Base-by-base conservation (phyloP, 2,329 filamentous ascomycete genomes). In the Colletotrichum noveboracense region DNA sequence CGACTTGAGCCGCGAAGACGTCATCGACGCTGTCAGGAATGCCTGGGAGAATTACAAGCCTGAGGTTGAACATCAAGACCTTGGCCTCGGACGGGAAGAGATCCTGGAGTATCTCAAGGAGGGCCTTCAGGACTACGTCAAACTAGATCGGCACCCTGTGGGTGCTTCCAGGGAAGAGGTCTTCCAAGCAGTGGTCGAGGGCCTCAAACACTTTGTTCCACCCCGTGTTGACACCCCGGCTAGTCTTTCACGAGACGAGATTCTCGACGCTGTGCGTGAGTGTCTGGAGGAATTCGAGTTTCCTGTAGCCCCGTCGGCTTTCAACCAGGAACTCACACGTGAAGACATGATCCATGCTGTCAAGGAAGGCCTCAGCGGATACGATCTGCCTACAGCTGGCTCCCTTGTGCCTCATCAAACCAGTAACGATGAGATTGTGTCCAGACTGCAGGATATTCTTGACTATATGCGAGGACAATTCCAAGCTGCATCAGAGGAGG, bases 31-130 rank as follows among this genome's bases (percentile, higher is more conserved):
- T 5, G 94, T 98, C 16, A 93, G 93, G 79, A 96, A 98, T 79
- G 96, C 96, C 1, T 98, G 96, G 92, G 96, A 98, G 82, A 95
- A 93, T 70, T 98, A 98, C 85, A 98, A 98, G 85, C 96, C 96
- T 1, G 95, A 98, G 80, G 95, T 98, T 66, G 94, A 98, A 79
- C 90, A 98, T 6, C 94, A 98, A 79, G 95, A 98, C 80, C 94
- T 97, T 77, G 96, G 96, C 3, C 88, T 98, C 1, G 96, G 98
- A 83, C 91, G 95, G 7, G 95, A 98, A 14, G 96, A 98, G 81
- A 94, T 98, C 64, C 88, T 98, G 16, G 92, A 94, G 52, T 98
- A 96, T 78, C 89, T 98, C 30, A 93, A 94, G 79, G 94, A 98
- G 85, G 96, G 96, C 1, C 89, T 98, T 1, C 92, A 94, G 78